Evolutionary conservation across 148 eudicot species (phyloP), one percentile per base, ranked within the genome.

Genomic region (Chenopodium quinoa): DNA sequence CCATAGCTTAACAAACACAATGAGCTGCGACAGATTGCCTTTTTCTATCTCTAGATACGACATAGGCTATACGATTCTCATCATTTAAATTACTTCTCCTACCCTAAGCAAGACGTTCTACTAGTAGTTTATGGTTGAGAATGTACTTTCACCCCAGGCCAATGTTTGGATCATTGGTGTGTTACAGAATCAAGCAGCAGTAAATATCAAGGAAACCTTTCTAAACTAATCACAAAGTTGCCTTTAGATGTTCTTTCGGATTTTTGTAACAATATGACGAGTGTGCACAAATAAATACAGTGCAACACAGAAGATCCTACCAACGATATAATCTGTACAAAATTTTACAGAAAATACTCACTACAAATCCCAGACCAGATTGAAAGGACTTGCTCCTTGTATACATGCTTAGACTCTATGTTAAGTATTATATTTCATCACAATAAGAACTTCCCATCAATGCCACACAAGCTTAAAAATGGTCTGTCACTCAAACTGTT

Each of bases 331-430:
- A 7, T 62, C 11, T 22, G 7, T 62, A n/a, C 10, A 22, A 22
- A 62, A 6, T 23, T 56, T 62, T 4, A 62, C 1, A 62, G 25
- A 62, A 20, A 20, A 6, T 5, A 20, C 25, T 62, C 27, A 22
- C 27, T n/a, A 12, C 19, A 17, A 22, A 56, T 14, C 4, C 22
- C 22, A 4, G 17, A 56, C 4, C 62, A 14, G 17, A 27, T 4
- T 34, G 40, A 34, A 34, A 34, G 2, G 40, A 44, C 9, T n/a
- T 22, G 29, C 56, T 44, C 75, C 54, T 27, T 44, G 9, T 72
- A 23, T 72, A 46, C 75, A 72, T n/a, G 75, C 75, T 72, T 72
- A 46, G 46, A 46, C 48, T 70, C 16, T 37, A 70, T 3, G 48
- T 17, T 19, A 13, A n/a, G 16, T 44, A 31, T 72, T 72, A 46